Conservation (phyloP, 1,284 basidiomycete species). For the Moesziomyces sp. region DNA sequence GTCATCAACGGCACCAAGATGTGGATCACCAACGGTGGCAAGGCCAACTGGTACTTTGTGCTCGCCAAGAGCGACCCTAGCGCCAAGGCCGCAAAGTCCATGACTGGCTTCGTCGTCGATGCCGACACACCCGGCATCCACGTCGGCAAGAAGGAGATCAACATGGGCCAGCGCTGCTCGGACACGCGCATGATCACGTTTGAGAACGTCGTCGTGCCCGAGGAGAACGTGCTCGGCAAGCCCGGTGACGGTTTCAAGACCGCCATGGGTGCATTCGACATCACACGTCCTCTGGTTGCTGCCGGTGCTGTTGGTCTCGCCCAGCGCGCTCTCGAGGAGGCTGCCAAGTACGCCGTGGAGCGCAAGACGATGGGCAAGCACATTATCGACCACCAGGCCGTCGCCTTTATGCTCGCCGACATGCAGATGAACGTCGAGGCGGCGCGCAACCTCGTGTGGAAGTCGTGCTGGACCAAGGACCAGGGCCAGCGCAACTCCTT, state of each 20-base stretch:
- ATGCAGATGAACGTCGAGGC: conserved; percentile 72
- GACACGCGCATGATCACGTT: conserved; percentile 74
- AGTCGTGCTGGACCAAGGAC: conserved; percentile 71
- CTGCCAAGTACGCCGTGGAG: conserved; percentile 72
- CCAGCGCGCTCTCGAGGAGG: conserved; percentile 72
- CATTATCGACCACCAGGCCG: conserved; percentile 73
- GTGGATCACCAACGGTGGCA: conserved; percentile 71
- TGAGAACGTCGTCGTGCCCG: conserved; percentile 71
- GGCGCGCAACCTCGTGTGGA: conserved; percentile 71
- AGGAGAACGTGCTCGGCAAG: conserved; percentile 71
- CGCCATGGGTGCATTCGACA: conserved; percentile 73
- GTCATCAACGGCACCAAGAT: conserved; percentile 71
- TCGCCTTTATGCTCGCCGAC: conserved; percentile 73
- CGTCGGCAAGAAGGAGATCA: conserved; percentile 72
- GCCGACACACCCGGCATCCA: conserved; percentile 71
- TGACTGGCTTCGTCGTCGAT: conserved; percentile 74
- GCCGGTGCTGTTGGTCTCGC: conserved; percentile 72
- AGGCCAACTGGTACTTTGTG: conserved; percentile 73
- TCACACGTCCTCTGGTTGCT: conserved; percentile 70
- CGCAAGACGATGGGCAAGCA: conserved; percentile 73
- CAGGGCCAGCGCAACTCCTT: conserved; percentile 71
- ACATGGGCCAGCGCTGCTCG: conserved; percentile 74
- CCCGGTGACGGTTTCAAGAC: conserved; percentile 73
- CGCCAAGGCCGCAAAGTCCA: conserved; percentile 70
- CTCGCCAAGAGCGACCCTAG: conserved; percentile 72